A percentile compares a stretch with the other conserved stretches of the same genome.
These are phyloP conservation scores for Odontarrhena argentea DNA, from an alignment of 345 rosid genomes.

Conservation along the genomic window DNA sequence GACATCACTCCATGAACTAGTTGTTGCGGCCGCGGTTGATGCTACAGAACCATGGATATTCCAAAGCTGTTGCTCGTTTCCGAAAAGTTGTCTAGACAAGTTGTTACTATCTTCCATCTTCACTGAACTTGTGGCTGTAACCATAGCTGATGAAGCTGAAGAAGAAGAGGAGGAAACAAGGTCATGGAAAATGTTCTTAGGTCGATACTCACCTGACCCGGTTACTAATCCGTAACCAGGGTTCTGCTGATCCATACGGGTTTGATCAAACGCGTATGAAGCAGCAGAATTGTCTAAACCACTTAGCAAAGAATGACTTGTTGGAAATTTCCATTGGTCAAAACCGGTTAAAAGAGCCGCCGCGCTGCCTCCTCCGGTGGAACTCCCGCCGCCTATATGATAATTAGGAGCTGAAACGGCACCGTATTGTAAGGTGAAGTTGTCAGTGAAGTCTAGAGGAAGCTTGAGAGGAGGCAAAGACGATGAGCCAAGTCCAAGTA, in stretches of 20 bases:
- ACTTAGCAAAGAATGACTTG: slow-evolving; percentile 33
- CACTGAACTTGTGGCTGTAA: slow-evolving; percentile 41
- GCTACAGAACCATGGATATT: slow-evolving; percentile 34
- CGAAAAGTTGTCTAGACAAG: slow-evolving; percentile 39
- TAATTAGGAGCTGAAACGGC: slow-evolving; percentile 40
- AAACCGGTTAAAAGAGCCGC: slow-evolving; percentile 37
- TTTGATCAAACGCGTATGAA: slow-evolving; percentile 37
- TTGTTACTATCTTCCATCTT: slow-evolving; percentile 47
- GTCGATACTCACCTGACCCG: slow-evolving; percentile 40
- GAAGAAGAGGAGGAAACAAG: slow-evolving; percentile 34
- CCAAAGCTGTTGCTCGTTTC: slow-evolving; percentile 43
- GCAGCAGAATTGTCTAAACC: slow-evolving; percentile 38
- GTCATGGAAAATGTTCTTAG: slow-evolving; percentile 41
- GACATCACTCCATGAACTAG: slow-evolving; percentile 46
- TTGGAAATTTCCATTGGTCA: slow-evolving; percentile 40
- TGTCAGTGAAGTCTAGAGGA: slow-evolving; percentile 43
- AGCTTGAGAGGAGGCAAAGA: slow-evolving; percentile 44
- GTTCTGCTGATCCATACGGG: slow-evolving; percentile 37
- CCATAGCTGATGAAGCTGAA: slow-evolving; percentile 40
- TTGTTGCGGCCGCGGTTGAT: slow-evolving; percentile 32
- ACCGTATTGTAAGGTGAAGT: slow-evolving; percentile 42
- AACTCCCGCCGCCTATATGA: slow-evolving; percentile 34
- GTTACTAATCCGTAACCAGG: slow-evolving; percentile 38
- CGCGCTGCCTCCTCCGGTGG: slow-evolving; percentile 35
- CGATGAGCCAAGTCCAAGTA: slow-evolving; percentile 42